phyloP scores from a whole-genome alignment of 1,284 basidiomycete genomes.

The Puccinia brachypodii region DNA sequence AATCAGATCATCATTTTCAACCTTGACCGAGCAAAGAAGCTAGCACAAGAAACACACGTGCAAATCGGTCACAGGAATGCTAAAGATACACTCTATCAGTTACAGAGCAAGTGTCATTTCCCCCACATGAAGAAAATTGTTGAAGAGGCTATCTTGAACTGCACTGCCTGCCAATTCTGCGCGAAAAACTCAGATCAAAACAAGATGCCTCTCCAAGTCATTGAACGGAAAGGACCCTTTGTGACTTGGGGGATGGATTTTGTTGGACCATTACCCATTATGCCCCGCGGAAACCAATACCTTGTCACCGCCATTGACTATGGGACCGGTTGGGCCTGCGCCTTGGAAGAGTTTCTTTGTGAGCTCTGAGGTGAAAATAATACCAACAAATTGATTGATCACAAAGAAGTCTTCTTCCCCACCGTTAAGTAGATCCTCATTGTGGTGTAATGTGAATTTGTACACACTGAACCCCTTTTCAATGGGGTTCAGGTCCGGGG shows the following conservation, averaged over 20 bases:
- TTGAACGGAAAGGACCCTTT: not conserved
- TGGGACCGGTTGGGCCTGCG: no score
- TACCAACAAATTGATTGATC: no score
- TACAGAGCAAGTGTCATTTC: not conserved
- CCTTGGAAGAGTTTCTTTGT: no score
- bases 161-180: not conserved
- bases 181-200: not conserved
- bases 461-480: not conserved
- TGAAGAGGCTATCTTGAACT: not conserved
- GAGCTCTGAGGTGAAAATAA: no score
- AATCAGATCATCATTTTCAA: not conserved
- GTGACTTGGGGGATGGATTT: conserved; percentile 6
- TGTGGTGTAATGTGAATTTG: no score
- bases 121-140: not conserved
- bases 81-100: not conserved
- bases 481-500: conserved; percentile 16
- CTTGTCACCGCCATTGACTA: conserved; percentile 7
- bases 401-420: no score
- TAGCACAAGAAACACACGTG: not conserved
- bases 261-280: not conserved
- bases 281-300: not conserved
- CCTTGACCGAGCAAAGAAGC: not conserved
- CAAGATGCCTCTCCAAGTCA: not conserved
- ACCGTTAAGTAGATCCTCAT: no score
- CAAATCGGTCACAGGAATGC: not conserved